These are phyloP conservation scores for Pilasporangium apinafurcum DNA, from an alignment of 352 stramenopile genomes.

Conservation along the genomic window DNA sequence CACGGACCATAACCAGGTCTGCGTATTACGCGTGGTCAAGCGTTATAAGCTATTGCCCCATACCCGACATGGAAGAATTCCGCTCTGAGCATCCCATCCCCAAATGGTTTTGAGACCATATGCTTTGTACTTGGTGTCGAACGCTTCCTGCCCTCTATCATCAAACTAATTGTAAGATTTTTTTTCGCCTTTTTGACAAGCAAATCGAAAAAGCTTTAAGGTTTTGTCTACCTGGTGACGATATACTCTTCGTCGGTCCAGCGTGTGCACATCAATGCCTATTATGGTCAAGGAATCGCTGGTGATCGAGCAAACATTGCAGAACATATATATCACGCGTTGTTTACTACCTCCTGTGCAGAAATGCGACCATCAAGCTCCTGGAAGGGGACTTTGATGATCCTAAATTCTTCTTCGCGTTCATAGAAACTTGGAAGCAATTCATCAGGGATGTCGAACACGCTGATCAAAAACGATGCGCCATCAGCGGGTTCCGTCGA, in stretches of 20 bases:
- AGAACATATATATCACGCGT: not conserved
- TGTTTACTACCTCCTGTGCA: not conserved
- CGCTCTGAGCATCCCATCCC: conserved; percentile 76
- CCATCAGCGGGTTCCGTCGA: conserved; percentile 57
- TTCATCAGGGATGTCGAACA: conserved; percentile 55
- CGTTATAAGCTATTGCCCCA: too few relatives aligned
- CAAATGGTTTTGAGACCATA: conserved; percentile 90
- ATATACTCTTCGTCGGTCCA: conserved; percentile 89
- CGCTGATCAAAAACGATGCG: conserved; percentile 59
- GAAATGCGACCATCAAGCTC: conserved; percentile 56
- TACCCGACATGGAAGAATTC: conserved; percentile 83
- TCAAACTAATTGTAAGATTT: too few relatives aligned
- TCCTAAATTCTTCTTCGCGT: conserved; percentile 87
- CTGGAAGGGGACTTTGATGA: conserved; percentile 68
- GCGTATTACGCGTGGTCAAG: too few relatives aligned
- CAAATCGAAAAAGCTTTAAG: not conserved
- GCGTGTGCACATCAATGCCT: conserved; percentile 82
- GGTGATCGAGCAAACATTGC: not conserved
- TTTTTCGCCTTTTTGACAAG: not conserved
- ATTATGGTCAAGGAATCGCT: not conserved
- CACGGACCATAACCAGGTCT: too few relatives aligned
- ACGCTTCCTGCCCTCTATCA: conserved; percentile 72
- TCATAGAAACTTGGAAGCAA: conserved; percentile 70
- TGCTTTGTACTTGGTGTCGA: conserved; percentile 77
- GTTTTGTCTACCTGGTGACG: conserved; percentile 17